These are phyloP conservation scores for Rhodotorula diobovata DNA, from an alignment of 768 basidiomycete species.

Conservation along the genomic window DNA sequence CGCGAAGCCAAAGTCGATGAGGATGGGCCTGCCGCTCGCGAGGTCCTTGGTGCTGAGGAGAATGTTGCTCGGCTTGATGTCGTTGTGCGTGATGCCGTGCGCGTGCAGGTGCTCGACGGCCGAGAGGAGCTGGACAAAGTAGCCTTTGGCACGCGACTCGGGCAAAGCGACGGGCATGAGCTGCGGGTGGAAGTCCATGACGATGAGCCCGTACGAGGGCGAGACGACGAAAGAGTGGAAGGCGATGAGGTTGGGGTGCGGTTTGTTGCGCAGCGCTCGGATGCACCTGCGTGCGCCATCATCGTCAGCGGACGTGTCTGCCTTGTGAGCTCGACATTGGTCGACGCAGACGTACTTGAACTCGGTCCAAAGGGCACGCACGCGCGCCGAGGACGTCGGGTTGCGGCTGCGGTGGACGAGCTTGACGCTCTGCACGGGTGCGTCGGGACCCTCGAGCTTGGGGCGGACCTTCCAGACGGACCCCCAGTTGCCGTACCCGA, in stretches of 20 bases:
- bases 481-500: slow-evolving; percentile 84
- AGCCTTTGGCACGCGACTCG: slow-evolving; percentile 68
- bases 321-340: too few relatives aligned
- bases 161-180: slow-evolving; percentile 83
- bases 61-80: slow-evolving; percentile 94
- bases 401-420: slow-evolving; percentile 79
- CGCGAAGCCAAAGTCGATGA: slow-evolving; percentile 96
- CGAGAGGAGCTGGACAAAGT: slow-evolving; percentile 77
- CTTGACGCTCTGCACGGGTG: slow-evolving; percentile 57
- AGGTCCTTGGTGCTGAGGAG: slow-evolving; percentile 66
- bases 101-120: slow-evolving; percentile 78
- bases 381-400: slow-evolving; percentile 78
- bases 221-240: slow-evolving; percentile 70
- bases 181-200: slow-evolving; percentile 78
- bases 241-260: slow-evolving; percentile 84
- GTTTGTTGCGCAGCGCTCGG: slow-evolving; percentile 70
- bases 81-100: slow-evolving; percentile 53
- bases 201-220: slow-evolving; percentile 37
- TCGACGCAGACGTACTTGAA: slow-evolving; percentile 44
- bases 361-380: slow-evolving; percentile 67
- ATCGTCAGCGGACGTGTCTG: too few relatives aligned
- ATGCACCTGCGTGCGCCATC: slow-evolving; percentile 55
- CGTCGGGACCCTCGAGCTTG: slow-evolving; percentile 37
- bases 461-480: slow-evolving; percentile 47
- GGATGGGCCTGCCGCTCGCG: slow-evolving; percentile 53